These are phyloP conservation scores for Sugiyamaella japonica DNA, from an alignment of 1,139 yeast species.

Conservation along the genomic window DNA sequence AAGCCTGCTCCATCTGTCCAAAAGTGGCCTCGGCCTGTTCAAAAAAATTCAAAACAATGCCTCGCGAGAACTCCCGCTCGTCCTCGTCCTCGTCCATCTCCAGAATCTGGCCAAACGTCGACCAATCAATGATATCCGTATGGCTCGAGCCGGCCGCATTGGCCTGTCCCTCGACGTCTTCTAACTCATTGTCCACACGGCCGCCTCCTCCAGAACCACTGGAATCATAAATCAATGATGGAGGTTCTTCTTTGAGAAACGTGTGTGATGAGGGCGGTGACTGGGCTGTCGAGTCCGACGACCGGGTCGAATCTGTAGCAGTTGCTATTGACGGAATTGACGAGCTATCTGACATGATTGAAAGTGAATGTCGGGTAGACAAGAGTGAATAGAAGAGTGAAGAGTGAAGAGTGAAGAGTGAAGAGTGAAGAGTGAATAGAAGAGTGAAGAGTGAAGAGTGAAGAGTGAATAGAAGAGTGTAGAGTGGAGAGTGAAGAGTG, in stretches of 20 bases:
- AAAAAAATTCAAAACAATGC: conserved; percentile 76
- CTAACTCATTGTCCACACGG: conserved; percentile 3
- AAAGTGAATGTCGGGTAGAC: background rate
- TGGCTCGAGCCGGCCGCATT: conserved; percentile 29
- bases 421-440: background rate
- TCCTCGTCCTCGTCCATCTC: conserved; percentile 95
- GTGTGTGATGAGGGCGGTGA: background rate
- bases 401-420: background rate
- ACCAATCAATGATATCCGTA: conserved; percentile 77
- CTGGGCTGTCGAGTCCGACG: conserved; percentile 3
- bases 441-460: no score
- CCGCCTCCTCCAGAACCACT: conserved; percentile 2
- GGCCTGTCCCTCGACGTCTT: conserved; percentile 17
- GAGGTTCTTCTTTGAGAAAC: conserved; percentile 1
- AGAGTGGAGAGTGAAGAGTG: background rate
- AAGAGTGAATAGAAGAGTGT: no score
- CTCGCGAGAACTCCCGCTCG: conserved; percentile 72
- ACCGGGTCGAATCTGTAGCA: conserved; percentile 6
- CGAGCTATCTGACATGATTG: background rate
- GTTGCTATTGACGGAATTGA: conserved; percentile 5
- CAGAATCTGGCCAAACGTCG: conserved; percentile 80
- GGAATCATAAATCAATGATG: background rate
- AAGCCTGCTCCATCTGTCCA: conserved; percentile 61
- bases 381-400: background rate
- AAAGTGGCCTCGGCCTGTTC: conserved; percentile 88